Conservation (phyloP, 1,284 basidiomycete genomes). For the Marasmius oreades region DNA sequence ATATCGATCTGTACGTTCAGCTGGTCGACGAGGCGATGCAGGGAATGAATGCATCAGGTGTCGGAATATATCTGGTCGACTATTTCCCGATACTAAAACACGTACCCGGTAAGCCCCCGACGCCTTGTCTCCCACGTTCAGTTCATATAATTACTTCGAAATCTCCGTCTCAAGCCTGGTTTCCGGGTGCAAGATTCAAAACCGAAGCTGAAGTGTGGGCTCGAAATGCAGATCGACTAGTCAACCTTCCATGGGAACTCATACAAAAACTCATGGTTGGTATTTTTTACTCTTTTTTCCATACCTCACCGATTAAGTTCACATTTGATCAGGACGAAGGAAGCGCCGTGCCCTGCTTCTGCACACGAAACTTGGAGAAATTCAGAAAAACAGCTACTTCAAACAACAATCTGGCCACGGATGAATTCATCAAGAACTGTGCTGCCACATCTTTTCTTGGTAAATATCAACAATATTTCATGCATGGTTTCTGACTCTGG, state of each 20-base stretch:
- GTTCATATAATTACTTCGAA: too few species aligned
- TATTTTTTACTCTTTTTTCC: background rate
- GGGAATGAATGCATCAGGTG: background rate
- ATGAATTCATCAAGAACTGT: background rate
- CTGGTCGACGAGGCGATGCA: background rate
- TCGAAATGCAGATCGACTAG: background rate
- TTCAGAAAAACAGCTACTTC: background rate
- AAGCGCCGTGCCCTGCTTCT: background rate
- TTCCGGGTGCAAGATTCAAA: background rate
- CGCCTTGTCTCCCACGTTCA: background rate
- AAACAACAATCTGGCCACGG: background rate
- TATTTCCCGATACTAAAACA: background rate
- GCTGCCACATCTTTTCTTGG: background rate
- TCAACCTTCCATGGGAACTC: background rate
- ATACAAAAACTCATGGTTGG: background rate
- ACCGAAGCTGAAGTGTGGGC: background rate
- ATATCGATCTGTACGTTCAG: background rate
- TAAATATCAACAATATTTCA: background rate
- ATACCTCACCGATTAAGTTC: background rate
- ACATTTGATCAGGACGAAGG: background rate
- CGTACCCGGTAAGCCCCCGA: background rate
- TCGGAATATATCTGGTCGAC: background rate
- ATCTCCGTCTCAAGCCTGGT: background rate
- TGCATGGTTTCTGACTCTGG: background rate
- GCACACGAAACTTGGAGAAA: background rate